Evolutionary conservation across 345 rosid genomes (phyloP), one percentile per base, ranked within the genome.

Genomic region (Brassica rapa): DNA sequence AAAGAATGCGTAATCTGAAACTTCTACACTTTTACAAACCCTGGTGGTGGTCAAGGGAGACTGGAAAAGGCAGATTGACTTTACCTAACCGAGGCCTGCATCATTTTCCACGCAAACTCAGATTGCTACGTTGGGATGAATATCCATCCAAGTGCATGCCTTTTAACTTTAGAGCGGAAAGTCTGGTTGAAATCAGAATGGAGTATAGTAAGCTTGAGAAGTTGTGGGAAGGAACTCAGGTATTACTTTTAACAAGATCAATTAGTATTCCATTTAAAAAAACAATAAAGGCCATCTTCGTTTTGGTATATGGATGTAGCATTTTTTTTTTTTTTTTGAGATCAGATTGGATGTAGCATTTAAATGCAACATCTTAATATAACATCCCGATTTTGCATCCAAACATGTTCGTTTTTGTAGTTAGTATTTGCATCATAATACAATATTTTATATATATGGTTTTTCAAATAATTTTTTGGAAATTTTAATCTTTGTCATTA

Each of bases 201-300:
- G 0, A 15, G 25, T 0, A 16, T 4, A 61, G 60, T n/a, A 41
- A 24, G 67, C 60, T 61, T 60, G 76, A 72, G 33, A 72, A 72
- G 39, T 2, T 72, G 11, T 72, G 76, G 76, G 41, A 61, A n/a
- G 76, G 76, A n/a, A 5, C 12, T 15, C 25, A 41, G 67, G 76
- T 72, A 69, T 9, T 30, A 30, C 21, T 62, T 32, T 2, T 30
- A 49, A n/a, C 19, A 49, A 49, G 7, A 49, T n/a, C 4, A 49
- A n/a, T n/a, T 14, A 29, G 8, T 12, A 12, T 61, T 27, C 35
- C 16, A 61, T 25, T 61, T 25, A 5, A 8, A 49, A 49, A 43
- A 49, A 43, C n/a, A 43, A 43, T 43, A 11, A 43, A 43, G 5
- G 15, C 4, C 51, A 3, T 11, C 4, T 43, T 43, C n/a, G n/a